phyloP scores from a whole-genome alignment of 495 filamentous ascomycete species.

The Hypoxylon fragiforme region DNA sequence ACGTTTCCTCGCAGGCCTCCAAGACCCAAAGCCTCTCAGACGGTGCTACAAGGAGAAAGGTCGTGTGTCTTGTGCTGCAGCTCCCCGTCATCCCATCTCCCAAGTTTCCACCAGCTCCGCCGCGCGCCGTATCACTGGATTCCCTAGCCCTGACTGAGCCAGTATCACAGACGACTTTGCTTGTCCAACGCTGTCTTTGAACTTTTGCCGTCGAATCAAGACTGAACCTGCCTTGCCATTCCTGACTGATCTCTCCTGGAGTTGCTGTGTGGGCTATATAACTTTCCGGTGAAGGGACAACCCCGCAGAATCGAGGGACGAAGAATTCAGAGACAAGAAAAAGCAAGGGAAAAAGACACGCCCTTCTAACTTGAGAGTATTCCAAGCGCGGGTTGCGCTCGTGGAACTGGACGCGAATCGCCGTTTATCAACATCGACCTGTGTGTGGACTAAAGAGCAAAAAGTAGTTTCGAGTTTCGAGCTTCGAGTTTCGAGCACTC shows the following conservation, averaged over 20 bases:
- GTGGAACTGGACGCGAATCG: constrained; percentile 16
- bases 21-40: constrained; percentile 36
- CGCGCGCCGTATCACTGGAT: constrained; percentile 49
- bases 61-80: constrained; percentile 46
- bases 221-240: constrained; percentile 24
- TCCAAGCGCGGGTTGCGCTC: constrained; percentile 8
- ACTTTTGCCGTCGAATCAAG: constrained; percentile 27
- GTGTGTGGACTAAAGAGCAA: constrained; percentile 2
- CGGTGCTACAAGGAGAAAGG: constrained; percentile 41
- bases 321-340: background rate
- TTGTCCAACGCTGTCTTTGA: constrained; percentile 47
- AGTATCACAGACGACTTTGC: constrained; percentile 50
- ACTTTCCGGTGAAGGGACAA: constrained; percentile 26
- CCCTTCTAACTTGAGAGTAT: constrained; percentile 7
- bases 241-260: constrained; percentile 17
- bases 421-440: constrained; percentile 10
- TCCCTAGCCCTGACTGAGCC: constrained; percentile 45
- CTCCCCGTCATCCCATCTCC: constrained; percentile 46
- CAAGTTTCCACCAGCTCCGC: constrained; percentile 48
- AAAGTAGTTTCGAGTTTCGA: constrained; percentile 12
- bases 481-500: background rate
- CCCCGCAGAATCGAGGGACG: constrained; percentile 4
- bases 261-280: constrained; percentile 29
- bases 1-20: constrained; percentile 40
- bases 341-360: constrained; percentile 4